Conservation (phyloP, 1,284 basidiomycete genomes). For the Irpex sp. region DNA sequence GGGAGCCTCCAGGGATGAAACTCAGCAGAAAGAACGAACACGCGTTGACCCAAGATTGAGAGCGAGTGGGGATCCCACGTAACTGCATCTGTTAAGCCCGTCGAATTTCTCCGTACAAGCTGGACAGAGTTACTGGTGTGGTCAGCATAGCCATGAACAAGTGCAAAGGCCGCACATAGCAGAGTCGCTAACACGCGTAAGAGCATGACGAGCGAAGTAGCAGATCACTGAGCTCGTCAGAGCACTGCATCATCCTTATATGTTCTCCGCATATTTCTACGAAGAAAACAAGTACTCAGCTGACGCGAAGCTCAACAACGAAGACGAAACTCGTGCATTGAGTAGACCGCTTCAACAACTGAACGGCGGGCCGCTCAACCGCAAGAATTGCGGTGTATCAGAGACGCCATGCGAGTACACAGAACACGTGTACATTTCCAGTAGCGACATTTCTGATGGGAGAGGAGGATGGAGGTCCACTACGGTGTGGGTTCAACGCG, state of each 20-base stretch:
- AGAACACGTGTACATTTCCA: no score
- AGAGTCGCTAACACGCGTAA: background rate
- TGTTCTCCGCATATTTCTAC: background rate
- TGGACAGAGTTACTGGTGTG: background rate
- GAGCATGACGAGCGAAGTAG: background rate
- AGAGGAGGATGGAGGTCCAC: no score
- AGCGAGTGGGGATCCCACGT: constrained; percentile 52
- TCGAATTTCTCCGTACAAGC: constrained; percentile 24
- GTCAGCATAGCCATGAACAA: background rate
- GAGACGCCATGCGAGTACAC: background rate
- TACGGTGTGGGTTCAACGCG: no score
- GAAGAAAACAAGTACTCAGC: background rate
- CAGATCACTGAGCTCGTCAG: background rate
- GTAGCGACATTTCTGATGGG: no score
- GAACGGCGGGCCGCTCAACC: background rate
- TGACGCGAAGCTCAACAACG: background rate
- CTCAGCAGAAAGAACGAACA: constrained; percentile 49
- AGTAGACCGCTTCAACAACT: background rate
- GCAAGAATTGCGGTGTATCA: background rate
- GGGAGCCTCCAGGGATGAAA: constrained; percentile 47
- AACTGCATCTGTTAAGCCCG: constrained; percentile 44
- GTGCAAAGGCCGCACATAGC: background rate
- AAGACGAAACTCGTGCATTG: background rate
- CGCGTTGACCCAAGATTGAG: constrained; percentile 43
- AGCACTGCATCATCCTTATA: background rate